Conservation (phyloP, 257 asterid species). For the Gardenia jasminoides region DNA sequence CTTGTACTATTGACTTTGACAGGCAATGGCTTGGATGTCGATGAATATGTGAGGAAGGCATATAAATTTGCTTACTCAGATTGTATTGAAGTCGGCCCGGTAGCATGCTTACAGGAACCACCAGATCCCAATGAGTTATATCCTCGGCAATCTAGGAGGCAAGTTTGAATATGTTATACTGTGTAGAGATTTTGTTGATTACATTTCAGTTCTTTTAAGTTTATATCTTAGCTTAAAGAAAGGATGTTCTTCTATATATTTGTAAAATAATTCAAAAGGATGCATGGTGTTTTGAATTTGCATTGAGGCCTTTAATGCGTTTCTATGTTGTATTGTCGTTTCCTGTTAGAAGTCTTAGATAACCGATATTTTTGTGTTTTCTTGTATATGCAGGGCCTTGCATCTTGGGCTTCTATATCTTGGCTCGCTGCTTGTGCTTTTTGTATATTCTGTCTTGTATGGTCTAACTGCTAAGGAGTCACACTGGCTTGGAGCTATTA, state of each 20-base stretch:
- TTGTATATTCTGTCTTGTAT: conserved; percentile 88
- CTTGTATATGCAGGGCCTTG: conserved; percentile 64
- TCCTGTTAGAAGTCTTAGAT: neutral
- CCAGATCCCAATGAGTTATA: conserved; percentile 96
- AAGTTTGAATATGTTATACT: conserved; percentile 15
- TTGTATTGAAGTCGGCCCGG: conserved; percentile 97
- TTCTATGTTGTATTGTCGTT: neutral
- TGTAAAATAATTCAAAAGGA: neutral
- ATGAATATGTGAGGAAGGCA: conserved; percentile 96
- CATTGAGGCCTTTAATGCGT: neutral
- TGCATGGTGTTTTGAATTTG: neutral
- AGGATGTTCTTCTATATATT: neutral
- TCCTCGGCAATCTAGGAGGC: conserved; percentile 93
- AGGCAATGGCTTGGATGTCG: conserved; percentile 97
- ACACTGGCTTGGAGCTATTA: conserved; percentile 96
- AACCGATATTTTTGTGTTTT: neutral
- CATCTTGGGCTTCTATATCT: conserved; percentile 97
- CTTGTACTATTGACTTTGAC: conserved; percentile 22
- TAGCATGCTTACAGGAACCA: conserved; percentile 91
- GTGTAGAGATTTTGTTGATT: neutral
- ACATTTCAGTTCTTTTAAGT: too few species aligned
- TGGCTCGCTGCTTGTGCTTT: conserved; percentile 85
- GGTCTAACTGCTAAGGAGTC: conserved; percentile 98
- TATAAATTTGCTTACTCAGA: conserved; percentile 95
- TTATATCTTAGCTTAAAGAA: neutral